Percentiles rank a stretch among this genome's conserved stretches.
phyloP scores from a whole-genome alignment of 192 early-diverging fungal species.

The Backusella macrospora region DNA sequence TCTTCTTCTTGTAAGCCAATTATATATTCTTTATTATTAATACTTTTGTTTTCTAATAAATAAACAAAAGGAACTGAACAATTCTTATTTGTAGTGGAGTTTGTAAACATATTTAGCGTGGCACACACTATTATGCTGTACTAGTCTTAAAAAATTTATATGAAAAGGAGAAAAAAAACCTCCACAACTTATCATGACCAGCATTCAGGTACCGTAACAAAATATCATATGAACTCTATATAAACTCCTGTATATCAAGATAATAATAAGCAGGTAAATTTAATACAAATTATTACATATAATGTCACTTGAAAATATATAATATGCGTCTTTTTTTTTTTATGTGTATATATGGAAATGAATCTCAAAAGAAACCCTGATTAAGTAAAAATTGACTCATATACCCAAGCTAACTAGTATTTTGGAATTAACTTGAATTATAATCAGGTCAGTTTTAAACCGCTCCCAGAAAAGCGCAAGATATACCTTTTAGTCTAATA shows the following conservation, averaged over 20 bases:
- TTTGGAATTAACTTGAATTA: too few species aligned
- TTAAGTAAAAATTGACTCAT: too few species aligned
- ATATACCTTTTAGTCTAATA: too few species aligned
- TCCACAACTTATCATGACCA: neutral
- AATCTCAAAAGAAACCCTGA: too few species aligned
- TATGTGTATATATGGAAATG: too few species aligned
- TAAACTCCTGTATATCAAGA: neutral
- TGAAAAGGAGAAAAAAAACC: neutral
- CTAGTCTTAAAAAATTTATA: neutral
- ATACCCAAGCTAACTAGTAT: too few species aligned
- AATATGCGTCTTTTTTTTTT: too few species aligned
- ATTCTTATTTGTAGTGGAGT: neutral
- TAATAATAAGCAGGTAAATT: too few species aligned
- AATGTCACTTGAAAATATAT: too few species aligned
- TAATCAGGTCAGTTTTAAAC: too few species aligned
- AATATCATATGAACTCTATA: neutral
- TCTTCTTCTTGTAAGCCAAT: neutral
- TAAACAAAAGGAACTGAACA: neutral
- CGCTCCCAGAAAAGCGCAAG: too few species aligned
- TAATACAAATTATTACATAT: too few species aligned
- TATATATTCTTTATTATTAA: neutral
- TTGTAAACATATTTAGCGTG: constrained; percentile 8
- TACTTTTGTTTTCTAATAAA: neutral
- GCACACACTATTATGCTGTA: neutral
- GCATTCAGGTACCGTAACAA: neutral